These are phyloP conservation scores for Dioscorea zingiberensis DNA, from an alignment of 106 monocot species.

Conservation along the genomic window DNA sequence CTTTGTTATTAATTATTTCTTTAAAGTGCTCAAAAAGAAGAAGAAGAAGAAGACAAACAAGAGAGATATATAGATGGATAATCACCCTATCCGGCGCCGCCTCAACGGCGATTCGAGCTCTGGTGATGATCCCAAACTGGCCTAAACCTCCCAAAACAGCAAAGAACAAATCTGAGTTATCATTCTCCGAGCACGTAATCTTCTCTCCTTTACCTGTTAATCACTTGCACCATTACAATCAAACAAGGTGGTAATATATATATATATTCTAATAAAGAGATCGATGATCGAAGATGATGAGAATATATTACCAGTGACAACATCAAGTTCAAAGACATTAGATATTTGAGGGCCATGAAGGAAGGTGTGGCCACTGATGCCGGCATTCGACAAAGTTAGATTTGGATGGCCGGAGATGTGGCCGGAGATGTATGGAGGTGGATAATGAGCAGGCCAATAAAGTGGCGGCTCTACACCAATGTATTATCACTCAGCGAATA, in stretches of 20 bases:
- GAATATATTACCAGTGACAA: conserved; percentile 33
- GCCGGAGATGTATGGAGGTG: too few species aligned
- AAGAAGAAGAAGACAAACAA: neutral
- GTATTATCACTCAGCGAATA: too few species aligned
- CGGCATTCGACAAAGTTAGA: too few species aligned
- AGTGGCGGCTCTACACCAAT: too few species aligned
- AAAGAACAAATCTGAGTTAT: conserved; percentile 49
- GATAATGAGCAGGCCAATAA: too few species aligned
- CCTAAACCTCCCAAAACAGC: conserved; percentile 73
- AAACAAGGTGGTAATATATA: too few species aligned
- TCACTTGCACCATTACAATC: too few species aligned
- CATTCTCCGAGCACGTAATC: conserved; percentile 41
- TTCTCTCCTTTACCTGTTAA: conserved; percentile 70
- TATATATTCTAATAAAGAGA: too few species aligned
- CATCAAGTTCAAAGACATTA: conserved; percentile 28
- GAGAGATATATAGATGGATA: neutral
- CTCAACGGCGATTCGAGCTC: conserved; percentile 49
- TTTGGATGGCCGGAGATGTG: too few species aligned
- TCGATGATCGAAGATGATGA: too few species aligned
- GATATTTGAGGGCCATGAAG: conserved; percentile 27
- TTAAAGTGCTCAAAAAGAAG: neutral
- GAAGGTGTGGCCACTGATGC: too few species aligned
- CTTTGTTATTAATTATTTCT: neutral
- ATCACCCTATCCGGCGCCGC: conserved; percentile 29
- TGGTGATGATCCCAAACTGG: conserved; percentile 83